Evolutionary conservation across 2,329 filamentous ascomycete species (phyloP).

Genomic region (Penicillium sp.): DNA sequence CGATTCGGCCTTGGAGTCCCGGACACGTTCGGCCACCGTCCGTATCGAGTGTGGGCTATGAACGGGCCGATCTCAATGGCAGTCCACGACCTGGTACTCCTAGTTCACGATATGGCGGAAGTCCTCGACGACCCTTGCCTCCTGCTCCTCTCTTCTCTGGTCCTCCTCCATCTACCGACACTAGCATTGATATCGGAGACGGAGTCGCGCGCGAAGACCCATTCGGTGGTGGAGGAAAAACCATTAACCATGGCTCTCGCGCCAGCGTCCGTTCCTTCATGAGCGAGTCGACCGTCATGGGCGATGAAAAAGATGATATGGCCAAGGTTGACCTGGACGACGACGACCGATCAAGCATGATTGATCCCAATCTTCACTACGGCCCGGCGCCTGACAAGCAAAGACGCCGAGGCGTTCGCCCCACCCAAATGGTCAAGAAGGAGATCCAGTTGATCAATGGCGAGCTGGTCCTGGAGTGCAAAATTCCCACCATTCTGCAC

Average conservation of each 20-base stretch:
- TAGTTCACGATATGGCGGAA: constrained; percentile 81
- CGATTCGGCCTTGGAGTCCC: constrained; percentile 53
- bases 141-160: constrained; percentile 78
- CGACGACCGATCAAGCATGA: constrained; percentile 51
- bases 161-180: constrained; percentile 43
- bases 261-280: constrained; percentile 58
- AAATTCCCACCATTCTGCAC: constrained; percentile 97
- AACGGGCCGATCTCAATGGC: constrained; percentile 83
- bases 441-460: constrained; percentile 96
- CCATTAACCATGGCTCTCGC: constrained; percentile 48
- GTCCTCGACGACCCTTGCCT: constrained; percentile 78
- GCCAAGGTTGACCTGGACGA: constrained; percentile 44
- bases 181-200: constrained; percentile 50
- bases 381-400: constrained; percentile 84
- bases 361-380: constrained; percentile 63
- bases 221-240: constrained; percentile 54
- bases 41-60: constrained; percentile 64
- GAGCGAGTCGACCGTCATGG: constrained; percentile 56
- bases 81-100: constrained; percentile 86
- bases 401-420: constrained; percentile 76
- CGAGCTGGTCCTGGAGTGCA: constrained; percentile 95
- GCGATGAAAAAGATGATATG: constrained; percentile 48
- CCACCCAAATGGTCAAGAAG: constrained; percentile 84
- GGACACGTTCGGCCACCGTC: constrained; percentile 65
- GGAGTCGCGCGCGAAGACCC: constrained; percentile 69